These are phyloP conservation scores for Termitomyces heimii DNA, from an alignment of 768 basidiomycete species.

Conservation along the genomic window DNA sequence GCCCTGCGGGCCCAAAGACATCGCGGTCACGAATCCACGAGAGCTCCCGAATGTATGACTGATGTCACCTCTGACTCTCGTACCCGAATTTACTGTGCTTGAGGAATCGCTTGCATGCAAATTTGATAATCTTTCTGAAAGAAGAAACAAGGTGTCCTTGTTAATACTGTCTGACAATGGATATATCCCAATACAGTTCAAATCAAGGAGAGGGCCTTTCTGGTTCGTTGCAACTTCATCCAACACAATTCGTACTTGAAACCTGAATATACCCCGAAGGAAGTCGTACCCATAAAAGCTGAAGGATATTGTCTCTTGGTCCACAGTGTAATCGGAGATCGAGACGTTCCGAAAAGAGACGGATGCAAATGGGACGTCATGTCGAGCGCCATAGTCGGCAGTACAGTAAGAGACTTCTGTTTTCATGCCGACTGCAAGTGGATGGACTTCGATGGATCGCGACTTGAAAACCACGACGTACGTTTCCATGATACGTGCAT, in stretches of 20 bases:
- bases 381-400: neutral
- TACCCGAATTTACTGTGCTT: neutral
- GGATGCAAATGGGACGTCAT: conserved; percentile 12
- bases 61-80: neutral
- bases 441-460: conserved; percentile 44
- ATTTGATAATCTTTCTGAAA: neutral
- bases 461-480: conserved; percentile 49
- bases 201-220: conserved; percentile 25
- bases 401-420: conserved; percentile 1
- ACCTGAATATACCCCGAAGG: conserved; percentile 48
- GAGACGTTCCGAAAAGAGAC: conserved; percentile 39
- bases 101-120: neutral
- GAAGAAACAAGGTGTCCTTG: conserved; percentile 5
- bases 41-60: conserved; percentile 4
- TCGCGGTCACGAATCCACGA: conserved; percentile 46
- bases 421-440: conserved; percentile 11
- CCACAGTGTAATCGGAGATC: conserved; percentile 25
- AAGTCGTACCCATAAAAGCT: conserved; percentile 40
- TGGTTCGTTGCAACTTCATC: neutral
- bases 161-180: conserved; percentile 27
- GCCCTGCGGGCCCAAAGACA: conserved; percentile 40
- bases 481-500: conserved; percentile 37
- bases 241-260: conserved; percentile 24
- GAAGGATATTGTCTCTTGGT: conserved; percentile 15
- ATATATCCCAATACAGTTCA: conserved; percentile 37